Base-by-base conservation (phyloP, 148 eudicot genomes). In the Nepenthes gracilis region DNA sequence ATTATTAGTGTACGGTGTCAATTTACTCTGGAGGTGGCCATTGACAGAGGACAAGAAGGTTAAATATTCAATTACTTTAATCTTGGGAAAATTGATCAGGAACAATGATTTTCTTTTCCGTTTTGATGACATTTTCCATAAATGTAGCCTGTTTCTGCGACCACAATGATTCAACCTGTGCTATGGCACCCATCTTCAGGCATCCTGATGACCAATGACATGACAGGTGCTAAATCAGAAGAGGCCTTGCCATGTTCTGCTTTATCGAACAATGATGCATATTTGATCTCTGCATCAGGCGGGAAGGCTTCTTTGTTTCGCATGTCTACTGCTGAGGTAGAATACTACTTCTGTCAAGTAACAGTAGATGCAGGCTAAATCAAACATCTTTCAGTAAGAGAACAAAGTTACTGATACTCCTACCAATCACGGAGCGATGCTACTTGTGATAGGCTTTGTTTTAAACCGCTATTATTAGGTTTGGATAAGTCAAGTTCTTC, bases 251-350 rank as follows among this genome's bases (percentile, higher is more conserved):
- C 81, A 5, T 81, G 85, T 62, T 74, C 77, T 63, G 81, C 85
- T 52, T 70, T 77, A 68, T 81, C 85, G 47, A 77, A 77, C 51
- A 77, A 81, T 58, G 85, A 77, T 64, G 77, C 75, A n/a, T 81
- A 81, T 70, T 72, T 74, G 9, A 73, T 81, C 81, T 81, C 85
- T 37, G 81, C 81, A 59, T 81, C 85, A 35, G 75, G 73, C 50
- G 85, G 81, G 40, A 81, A 66, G 69, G 71, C 77, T 33, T 77
- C 79, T 57, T 49, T 81, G 12, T 81, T 81, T 63, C 72, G 72
- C 58, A 72, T 64, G 80, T 64, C 74, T 73, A 74, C 81, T 13
- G 77, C 77, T 49, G 72, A 81, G 85, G 85, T 79, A 63, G 54
- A 47, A 35, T 36, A 12, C 65, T 45, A 12, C 45, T 49, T 1